Base-by-base conservation (phyloP, 2,329 filamentous ascomycete genomes). In the Nigrospora oryzae region DNA sequence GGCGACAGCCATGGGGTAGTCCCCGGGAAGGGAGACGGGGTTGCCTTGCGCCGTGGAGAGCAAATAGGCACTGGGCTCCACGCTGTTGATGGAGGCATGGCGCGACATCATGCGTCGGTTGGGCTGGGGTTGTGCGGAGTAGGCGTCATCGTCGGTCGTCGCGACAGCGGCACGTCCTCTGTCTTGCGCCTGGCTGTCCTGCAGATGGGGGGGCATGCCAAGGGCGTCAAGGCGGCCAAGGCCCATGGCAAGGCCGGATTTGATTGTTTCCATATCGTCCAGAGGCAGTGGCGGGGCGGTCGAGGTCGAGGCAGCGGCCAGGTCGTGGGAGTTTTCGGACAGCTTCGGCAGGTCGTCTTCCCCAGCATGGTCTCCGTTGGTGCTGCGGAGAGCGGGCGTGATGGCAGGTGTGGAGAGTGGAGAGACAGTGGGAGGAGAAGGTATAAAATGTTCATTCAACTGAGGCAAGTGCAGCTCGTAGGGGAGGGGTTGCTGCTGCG, bases 321-420 rank as follows among this genome's bases (percentile, higher is more conserved):
- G 23, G 7, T 28, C 23, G 30, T 40, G 46, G 15, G 41, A 16
- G 15, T 51, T 39, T 19, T 56, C 57, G 39, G 47, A 43, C 16
- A 50, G 43, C 31, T 38, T 48, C 31, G 53, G 46, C 40, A 58
- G 42, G 34, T 56, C 55, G 35, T 55, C 54, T 28, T 56, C 55
- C 32, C 51, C 51, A 12, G 56, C 50, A 40, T 49, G 52, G 34
- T 62, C 59, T 43, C 56, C 59, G 38, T 57, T 46, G 34, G 58
- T 60, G 38, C 58, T 44, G 40, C 59, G 51, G 8, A 28, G 23
- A 10, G 41, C 40, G 10, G 44, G 43, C 1, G 60, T 63, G 16
- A 56, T 58, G 7, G 60, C 60, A 2, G 60, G 60, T 12, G 60
- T 63, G n/a, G 60, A 63, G 19, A 63, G 50, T n/a, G 60, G 59